Evolutionary conservation across 148 eudicot genomes (phyloP).

Genomic region (Salicornia ramosissima): DNA sequence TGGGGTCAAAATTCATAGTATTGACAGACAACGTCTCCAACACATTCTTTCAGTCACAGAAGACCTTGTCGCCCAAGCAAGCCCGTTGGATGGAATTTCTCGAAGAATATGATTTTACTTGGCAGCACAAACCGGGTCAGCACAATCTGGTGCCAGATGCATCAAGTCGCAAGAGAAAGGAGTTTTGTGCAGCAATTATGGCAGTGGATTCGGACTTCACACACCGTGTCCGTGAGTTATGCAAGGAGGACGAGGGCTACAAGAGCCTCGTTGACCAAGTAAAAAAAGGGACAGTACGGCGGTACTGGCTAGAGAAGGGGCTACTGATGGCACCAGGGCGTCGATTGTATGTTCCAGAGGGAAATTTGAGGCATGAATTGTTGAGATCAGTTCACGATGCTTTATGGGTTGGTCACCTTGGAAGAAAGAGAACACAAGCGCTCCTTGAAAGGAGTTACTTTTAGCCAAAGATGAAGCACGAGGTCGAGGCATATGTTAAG

Average conservation of each 20-base stretch:
- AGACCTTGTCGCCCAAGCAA: not conserved
- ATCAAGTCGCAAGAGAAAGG: not conserved
- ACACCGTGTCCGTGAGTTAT: not conserved
- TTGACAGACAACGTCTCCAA: not conserved
- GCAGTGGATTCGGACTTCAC: not conserved
- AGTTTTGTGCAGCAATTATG: not conserved
- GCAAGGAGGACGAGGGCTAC: not conserved
- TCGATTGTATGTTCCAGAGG: not conserved
- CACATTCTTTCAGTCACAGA: not conserved
- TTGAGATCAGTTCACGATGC: not conserved
- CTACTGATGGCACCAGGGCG: not conserved
- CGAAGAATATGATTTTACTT: not conserved
- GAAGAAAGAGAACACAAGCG: not conserved
- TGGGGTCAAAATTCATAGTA: not conserved
- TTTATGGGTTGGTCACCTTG: not conserved
- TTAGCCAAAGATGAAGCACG: not conserved
- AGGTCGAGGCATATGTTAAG: not conserved
- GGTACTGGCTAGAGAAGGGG: not conserved
- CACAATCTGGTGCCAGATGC: slow-evolving; percentile 2
- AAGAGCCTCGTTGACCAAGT: not conserved
- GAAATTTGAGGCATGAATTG: not conserved
- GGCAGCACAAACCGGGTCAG: not conserved
- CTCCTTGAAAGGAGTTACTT: not conserved
- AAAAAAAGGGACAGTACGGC: not conserved
- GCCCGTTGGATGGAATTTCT: not conserved